Evolutionary conservation across 2,329 filamentous ascomycete genomes (phyloP).

Genomic region (Epichloe baconii): DNA sequence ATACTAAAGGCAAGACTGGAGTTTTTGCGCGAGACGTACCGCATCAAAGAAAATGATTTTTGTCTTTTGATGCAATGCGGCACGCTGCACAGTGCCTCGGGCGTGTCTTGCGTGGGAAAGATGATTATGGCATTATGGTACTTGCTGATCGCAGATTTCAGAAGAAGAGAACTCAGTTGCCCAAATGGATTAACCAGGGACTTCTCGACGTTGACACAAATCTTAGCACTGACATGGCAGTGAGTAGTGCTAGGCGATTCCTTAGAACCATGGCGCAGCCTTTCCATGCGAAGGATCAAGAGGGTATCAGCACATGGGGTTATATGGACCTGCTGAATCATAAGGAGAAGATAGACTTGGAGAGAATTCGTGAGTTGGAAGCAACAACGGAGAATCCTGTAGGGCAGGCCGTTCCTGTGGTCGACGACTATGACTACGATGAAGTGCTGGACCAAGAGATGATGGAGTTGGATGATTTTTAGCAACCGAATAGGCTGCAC

Average conservation of each 20-base stretch:
- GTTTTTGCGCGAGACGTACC: conserved; percentile 93
- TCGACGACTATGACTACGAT: conserved; percentile 37
- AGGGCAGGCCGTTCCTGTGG: conserved; percentile 6
- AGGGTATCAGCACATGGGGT: conserved; percentile 89
- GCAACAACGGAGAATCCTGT: conserved; percentile 22
- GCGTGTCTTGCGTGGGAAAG: conserved; percentile 87
- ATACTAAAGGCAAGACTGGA: conserved; percentile 93
- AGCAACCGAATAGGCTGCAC: not conserved
- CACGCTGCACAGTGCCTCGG: conserved; percentile 94
- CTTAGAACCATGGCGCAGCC: conserved; percentile 85
- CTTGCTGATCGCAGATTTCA: conserved; percentile 86
- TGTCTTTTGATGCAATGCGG: conserved; percentile 99
- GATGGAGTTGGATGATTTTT: conserved; percentile 37
- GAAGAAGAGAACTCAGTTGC: conserved; percentile 79
- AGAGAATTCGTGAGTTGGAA: conserved; percentile 51
- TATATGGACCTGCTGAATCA: conserved; percentile 64
- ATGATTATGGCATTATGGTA: conserved; percentile 99
- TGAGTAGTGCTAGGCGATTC: conserved; percentile 80
- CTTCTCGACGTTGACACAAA: conserved; percentile 77
- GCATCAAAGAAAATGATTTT: conserved; percentile 90
- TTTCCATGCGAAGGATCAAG: conserved; percentile 69
- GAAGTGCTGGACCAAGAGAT: conserved; percentile 40
- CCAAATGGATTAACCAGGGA: conserved; percentile 92
- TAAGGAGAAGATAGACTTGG: conserved; percentile 60
- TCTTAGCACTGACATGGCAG: conserved; percentile 89